Evolutionary conservation across 2,329 filamentous ascomycete genomes (phyloP).

Genomic region (Hypocreales sp.): DNA sequence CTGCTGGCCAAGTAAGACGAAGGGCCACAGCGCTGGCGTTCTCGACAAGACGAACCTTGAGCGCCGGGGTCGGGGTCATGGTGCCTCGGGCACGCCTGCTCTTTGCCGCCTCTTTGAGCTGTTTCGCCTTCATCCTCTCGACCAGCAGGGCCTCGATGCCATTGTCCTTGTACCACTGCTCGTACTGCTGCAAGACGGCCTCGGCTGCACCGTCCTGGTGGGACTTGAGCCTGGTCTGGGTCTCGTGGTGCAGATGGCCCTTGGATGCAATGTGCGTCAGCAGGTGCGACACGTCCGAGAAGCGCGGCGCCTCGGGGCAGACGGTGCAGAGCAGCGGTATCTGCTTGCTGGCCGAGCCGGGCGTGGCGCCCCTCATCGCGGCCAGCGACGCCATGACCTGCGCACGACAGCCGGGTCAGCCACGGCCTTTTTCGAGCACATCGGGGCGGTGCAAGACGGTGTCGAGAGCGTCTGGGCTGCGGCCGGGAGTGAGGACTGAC

Average conservation of each 20-base stretch:
- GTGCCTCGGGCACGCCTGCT: constrained; percentile 24
- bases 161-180: constrained; percentile 63
- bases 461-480: too few species aligned
- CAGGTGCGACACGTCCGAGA: constrained; percentile 83
- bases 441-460: too few species aligned
- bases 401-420: constrained; percentile 1
- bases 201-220: constrained; percentile 51
- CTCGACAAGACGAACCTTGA: too few species aligned
- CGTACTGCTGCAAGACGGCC: constrained; percentile 48
- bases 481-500: constrained; percentile 1
- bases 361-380: constrained; percentile 6
- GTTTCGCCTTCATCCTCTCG: constrained; percentile 63
- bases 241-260: constrained; percentile 73
- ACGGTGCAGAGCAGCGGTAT: constrained; percentile 69
- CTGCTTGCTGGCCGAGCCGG: constrained; percentile 11
- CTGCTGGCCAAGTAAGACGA: constrained; percentile 4
- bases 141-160: constrained; percentile 59
- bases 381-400: constrained; percentile 22
- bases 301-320: constrained; percentile 63
- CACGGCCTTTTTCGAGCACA: too few species aligned
- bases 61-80: constrained; percentile 4
- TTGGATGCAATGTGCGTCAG: constrained; percentile 89
- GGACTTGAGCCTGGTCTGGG: constrained; percentile 62
- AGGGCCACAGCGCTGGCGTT: too few species aligned
- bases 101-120: constrained; percentile 45